Evolutionary conservation across 1,284 basidiomycete genomes (phyloP).

Genomic region (Boletellus deceptivus): DNA sequence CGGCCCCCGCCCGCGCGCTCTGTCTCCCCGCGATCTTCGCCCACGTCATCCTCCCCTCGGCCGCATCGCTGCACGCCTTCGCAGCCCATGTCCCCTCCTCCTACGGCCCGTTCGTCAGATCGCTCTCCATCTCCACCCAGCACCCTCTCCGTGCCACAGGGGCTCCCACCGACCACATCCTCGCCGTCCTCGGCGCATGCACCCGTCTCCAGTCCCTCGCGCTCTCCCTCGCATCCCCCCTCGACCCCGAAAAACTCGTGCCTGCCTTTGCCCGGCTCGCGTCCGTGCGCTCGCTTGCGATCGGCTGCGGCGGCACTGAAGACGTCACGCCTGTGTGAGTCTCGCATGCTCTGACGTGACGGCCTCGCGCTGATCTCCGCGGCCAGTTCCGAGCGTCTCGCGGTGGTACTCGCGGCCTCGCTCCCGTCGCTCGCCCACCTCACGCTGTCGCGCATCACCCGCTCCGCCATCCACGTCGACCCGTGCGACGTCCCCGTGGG

Average conservation of each 20-base stretch:
- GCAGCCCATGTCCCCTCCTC: constrained; percentile 52
- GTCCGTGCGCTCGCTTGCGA: constrained; percentile 43
- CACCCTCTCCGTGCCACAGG: constrained; percentile 38
- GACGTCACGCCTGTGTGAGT: constrained; percentile 55
- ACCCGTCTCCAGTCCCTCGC: constrained; percentile 49
- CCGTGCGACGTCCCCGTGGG: constrained; percentile 38
- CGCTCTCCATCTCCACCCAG: constrained; percentile 47
- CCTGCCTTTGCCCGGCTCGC: constrained; percentile 53
- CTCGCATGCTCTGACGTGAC: no score
- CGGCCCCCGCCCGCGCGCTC: constrained; percentile 47
- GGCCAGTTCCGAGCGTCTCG: constrained; percentile 65
- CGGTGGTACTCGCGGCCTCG: constrained; percentile 65
- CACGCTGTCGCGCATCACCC: constrained; percentile 60
- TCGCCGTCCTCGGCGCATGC: constrained; percentile 48
- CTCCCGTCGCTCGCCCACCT: constrained; percentile 55
- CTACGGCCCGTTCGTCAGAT: constrained; percentile 54
- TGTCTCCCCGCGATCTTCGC: constrained; percentile 61
- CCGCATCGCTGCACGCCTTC: constrained; percentile 49
- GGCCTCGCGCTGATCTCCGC: constrained; percentile 1
- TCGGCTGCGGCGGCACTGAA: constrained; percentile 55
- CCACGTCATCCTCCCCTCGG: constrained; percentile 49
- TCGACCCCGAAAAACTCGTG: constrained; percentile 47
- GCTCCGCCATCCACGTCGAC: constrained; percentile 56
- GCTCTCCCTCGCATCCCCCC: constrained; percentile 51
- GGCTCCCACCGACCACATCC: constrained; percentile 44